Evolutionary conservation across 208 protist species (phyloP).

Genomic region (Leishmania guyanensis): DNA sequence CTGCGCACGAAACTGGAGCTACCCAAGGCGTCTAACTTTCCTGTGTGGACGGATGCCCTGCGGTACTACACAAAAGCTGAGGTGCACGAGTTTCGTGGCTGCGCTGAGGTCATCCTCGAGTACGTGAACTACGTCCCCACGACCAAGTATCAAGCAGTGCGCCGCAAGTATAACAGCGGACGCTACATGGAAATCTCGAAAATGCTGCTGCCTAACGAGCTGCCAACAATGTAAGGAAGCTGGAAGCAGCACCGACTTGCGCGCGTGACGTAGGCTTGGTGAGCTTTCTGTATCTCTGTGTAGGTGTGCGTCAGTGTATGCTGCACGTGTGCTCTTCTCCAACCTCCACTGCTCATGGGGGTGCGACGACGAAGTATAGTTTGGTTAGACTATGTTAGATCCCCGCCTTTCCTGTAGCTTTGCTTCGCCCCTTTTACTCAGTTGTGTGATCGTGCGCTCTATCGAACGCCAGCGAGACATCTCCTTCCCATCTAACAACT

Average conservation of each 20-base stretch:
- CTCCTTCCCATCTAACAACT: neutral
- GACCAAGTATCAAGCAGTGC: constrained; percentile 87
- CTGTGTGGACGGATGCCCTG: constrained; percentile 66
- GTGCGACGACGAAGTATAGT: neutral
- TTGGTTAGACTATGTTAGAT: constrained; percentile 2
- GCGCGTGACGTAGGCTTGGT: neutral
- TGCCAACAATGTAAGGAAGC: constrained; percentile 34
- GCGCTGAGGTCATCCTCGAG: constrained; percentile 81
- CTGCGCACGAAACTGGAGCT: constrained; percentile 53
- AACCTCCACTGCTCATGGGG: neutral
- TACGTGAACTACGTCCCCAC: constrained; percentile 80
- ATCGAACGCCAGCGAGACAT: neutral
- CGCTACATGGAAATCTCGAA: constrained; percentile 82
- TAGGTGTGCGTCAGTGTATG: constrained; percentile 1
- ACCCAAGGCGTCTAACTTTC: constrained; percentile 16
- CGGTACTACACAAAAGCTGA: constrained; percentile 70
- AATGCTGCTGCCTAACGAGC: constrained; percentile 62
- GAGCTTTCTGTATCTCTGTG: neutral
- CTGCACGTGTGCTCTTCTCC: neutral
- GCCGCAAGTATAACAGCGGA: constrained; percentile 84
- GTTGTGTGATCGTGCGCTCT: neutral
- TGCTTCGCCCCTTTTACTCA: neutral
- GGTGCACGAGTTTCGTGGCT: constrained; percentile 68
- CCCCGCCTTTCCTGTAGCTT: neutral
- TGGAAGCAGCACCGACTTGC: neutral